Percentiles rank a stretch among this genome's conserved stretches.
These are phyloP conservation scores for Pseudognaphalium luteoalbum DNA, from an alignment of 129 eudicot genomes.

Conservation along the genomic window DNA sequence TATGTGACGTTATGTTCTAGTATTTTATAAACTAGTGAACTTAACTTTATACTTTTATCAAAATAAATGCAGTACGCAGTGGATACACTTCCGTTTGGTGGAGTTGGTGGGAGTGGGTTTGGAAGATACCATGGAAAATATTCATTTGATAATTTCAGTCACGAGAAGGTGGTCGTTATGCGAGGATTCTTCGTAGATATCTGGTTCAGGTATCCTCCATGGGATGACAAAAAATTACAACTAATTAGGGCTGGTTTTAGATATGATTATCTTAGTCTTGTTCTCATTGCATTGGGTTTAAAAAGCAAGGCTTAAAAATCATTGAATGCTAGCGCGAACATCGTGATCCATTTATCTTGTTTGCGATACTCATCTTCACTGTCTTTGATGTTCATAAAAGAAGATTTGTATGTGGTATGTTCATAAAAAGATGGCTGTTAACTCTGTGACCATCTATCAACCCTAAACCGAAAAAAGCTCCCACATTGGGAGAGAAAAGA, in stretches of 20 bases:
- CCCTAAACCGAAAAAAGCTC: too few relatives aligned
- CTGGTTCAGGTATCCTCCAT: constrained; percentile 95
- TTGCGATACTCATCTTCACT: too few relatives aligned
- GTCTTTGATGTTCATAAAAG: too few relatives aligned
- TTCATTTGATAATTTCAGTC: constrained; percentile 77
- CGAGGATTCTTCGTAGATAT: constrained; percentile 57
- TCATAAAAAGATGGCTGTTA: too few relatives aligned
- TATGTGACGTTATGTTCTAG: not conserved
- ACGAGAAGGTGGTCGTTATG: constrained; percentile 57
- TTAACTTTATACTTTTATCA: not conserved
- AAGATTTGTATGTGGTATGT: too few relatives aligned
- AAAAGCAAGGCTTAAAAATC: constrained; percentile 41
- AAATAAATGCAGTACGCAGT: constrained; percentile 73
- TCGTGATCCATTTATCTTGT: too few relatives aligned
- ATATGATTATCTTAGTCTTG: constrained; percentile 57
- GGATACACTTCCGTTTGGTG: constrained; percentile 80
- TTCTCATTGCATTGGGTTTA: constrained; percentile 58
- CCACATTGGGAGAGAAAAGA: too few relatives aligned
- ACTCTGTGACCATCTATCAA: too few relatives aligned
- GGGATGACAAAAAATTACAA: constrained; percentile 57
- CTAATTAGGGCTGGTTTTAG: constrained; percentile 53
- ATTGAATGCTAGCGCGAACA: not conserved
- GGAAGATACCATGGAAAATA: constrained; percentile 90
- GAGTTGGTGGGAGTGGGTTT: constrained; percentile 79
- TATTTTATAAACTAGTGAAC: not conserved